phyloP scores from a whole-genome alignment of 305 asterid species.

The Fraxinus sp. region DNA sequence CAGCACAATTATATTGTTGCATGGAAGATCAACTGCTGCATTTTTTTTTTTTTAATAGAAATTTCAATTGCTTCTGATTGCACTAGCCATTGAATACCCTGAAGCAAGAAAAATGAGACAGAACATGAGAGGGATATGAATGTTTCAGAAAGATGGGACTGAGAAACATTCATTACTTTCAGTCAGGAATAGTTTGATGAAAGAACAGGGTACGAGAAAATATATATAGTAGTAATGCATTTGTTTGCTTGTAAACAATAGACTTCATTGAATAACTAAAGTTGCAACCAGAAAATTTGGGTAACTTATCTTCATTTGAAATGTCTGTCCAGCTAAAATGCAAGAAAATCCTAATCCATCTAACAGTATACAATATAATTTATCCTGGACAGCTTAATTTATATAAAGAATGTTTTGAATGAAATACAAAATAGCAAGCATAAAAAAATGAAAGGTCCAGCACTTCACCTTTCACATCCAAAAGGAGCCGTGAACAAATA shows the following conservation, averaged over 20 bases:
- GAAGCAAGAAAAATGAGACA: not conserved
- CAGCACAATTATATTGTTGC: not conserved
- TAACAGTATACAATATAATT: not conserved
- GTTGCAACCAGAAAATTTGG: not conserved
- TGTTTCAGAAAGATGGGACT: not conserved
- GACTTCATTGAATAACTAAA: not conserved
- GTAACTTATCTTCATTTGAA: conserved; percentile 4
- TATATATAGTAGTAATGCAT: not conserved
- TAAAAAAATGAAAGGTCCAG: not conserved
- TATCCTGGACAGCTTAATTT: not conserved
- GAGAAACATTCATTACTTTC: not conserved
- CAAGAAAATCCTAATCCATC: not conserved
- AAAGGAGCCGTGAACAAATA: not conserved
- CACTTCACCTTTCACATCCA: conserved; percentile 2
- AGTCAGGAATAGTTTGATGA: not conserved
- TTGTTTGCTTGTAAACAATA: not conserved
- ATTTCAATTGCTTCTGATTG: not conserved
- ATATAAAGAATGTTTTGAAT: not conserved
- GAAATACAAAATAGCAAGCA: not conserved
- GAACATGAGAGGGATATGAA: not conserved
- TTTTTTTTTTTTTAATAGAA: not conserved
- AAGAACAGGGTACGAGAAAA: not conserved
- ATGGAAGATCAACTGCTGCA: not conserved
- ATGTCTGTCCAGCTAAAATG: not conserved
- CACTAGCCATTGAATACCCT: not conserved